Evolutionary conservation across 2,329 filamentous ascomycete genomes (phyloP), one percentile per base, ranked within the genome.

Genomic region (Aspergillus candidus): DNA sequence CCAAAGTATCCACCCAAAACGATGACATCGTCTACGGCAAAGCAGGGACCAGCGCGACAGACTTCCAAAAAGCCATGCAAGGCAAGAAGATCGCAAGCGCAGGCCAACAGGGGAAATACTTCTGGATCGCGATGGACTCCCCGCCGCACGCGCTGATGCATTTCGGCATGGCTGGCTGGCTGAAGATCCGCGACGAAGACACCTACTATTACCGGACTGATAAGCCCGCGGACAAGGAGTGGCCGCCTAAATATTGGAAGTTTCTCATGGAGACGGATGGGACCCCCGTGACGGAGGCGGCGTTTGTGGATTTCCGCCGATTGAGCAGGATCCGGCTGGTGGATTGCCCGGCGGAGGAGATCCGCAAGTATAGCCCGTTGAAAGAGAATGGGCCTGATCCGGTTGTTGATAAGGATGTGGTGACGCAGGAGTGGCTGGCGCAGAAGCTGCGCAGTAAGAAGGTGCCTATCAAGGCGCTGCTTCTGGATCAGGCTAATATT

Each of bases 301-400:
- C 91, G 1, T 97, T 94, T 62, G 84, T 89, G 1, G 93, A 98
- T 62, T 70, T 84, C 3, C 79, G 93, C 38, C 75, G 93, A 22
- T 79, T 98, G 51, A 84, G 78, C 12, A 78, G 91, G 38, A 80
- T 97, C 34, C 76, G 90, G 11, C 75, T 97, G 11, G 81, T 98
- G 4, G 80, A 96, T 64, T 94, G 86, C 52, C 79, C 82, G 3
- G 90, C 78, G 0, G 76, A 80, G 2, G 75, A 87, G 30, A 94
- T 97, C 56, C 75, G 91, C 42, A 77, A 84, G 14, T 71, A 84
- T 46, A 82, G 81, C 0, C 93, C 93, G 0, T 72, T 98, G 3
- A 85, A 86, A 31, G 88, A 95, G 62, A 96, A 97, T 59, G 93
- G 93, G 0, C 91, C 93, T 0, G 93, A 98, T 68, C 93, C 93